Base-by-base conservation (phyloP, 441 rosid species). In the Gossypium schwendimanii region DNA sequence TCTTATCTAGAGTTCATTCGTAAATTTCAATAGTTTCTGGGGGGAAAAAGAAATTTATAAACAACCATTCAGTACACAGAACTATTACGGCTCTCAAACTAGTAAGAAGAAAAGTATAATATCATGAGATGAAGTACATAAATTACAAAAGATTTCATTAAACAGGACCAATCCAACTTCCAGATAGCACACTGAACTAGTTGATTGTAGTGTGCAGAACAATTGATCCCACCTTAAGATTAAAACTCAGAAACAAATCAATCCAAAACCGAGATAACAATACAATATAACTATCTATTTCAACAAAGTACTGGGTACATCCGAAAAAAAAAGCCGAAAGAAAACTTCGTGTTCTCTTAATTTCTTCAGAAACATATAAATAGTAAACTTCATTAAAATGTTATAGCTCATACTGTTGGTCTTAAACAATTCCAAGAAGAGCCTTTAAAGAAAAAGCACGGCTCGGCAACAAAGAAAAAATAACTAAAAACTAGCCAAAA, bases 61-160 rank as follows among this genome's bases (percentile, higher is more conserved):
- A 55, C 7, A 24, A 47, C 39, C 12, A 65, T 26, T 54, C 61
- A 28, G 20, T 31, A 10, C 6, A 26, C 28, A 69, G 11, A 52
- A 36, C 15, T 17, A 69, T 21, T 2, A 31, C 53, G 8, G 23
- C 4, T 47, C 15, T 15, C 10, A 12, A 33, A 58, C 44, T 45
- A n/a, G 54, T 58, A 41, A 26, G 67, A 4, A 24, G 28, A 26
- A 23, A 58, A 58, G 17, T 24, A 58, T 58, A 10, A 47, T 44
- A 53, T 69, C 18, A 54, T 1, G 3, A 50, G 15, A 49, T 67
- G 24, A 47, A 49, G 58, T 55, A 70, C 20, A 70, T 36, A 52
- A 28, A 69, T 69, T 15, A 69, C 33, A 45, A 45, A 47, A 23
- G 20, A 65, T 3, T 36, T 54, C 70, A 24, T 52, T 67, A 68